Evolutionary conservation across 2,329 filamentous ascomycete genomes (phyloP), one percentile per base, ranked within the genome.

Genomic region (Curvularia hawaiiensis): DNA sequence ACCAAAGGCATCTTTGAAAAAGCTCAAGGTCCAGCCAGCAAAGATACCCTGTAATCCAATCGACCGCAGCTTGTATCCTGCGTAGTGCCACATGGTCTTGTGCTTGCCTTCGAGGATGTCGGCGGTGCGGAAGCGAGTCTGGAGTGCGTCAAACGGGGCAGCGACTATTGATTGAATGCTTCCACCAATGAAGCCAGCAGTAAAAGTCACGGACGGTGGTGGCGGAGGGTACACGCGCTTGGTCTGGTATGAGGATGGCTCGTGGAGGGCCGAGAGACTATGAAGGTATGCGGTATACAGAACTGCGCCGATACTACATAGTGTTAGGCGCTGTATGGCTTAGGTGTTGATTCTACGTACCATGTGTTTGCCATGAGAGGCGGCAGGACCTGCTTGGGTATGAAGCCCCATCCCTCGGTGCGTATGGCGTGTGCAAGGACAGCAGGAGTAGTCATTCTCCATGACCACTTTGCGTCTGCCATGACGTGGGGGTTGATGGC

Each of bases 251-350:
- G 83, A 82, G 57, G 87, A 88, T 38, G 88, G 88, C 59, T 88
- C 84, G 64, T 92, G 88, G 3, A 92, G 79, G 1, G 71, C 76
- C 16, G 84, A 88, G 2, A 93, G 81, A 39, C 87, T 85, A 60
- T 90, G 88, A 18, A 92, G 82, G 68, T 93, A 93, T 64, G 84
- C 86, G 1, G 89, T 91, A 75, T 92, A 93, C 16, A 92, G 78
- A 3, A 92, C 84, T 1, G 89, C 89, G 3, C 89, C 89, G 49
- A 92, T 88, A 38, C 82, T 84, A 49, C 26, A 50, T 38, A 6
- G 48, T 49, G 50, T 70, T 43, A 69, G 65, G 16, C 3, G 24
- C 1, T 38, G 18, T 10, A 3, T 24, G 26, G 9, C 6, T 0
- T 2, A 5, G 11, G 9, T 6, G n/a, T 3, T 33, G 26, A 6